These are phyloP conservation scores for Coleophoma cylindrospora DNA, from an alignment of 2,329 filamentous ascomycete species.

Conservation along the genomic window DNA sequence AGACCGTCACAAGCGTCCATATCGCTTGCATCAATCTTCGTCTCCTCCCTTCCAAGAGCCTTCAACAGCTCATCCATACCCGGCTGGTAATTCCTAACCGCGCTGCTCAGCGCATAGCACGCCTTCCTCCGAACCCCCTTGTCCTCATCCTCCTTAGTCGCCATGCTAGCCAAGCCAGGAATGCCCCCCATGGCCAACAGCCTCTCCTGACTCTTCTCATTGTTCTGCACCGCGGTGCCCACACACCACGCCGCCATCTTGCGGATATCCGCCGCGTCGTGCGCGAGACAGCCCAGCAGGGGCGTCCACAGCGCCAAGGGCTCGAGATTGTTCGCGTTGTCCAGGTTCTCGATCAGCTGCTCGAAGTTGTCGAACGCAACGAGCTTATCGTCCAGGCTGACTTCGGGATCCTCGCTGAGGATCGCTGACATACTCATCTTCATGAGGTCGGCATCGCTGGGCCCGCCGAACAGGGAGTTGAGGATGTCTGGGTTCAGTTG, in stretches of 20 bases:
- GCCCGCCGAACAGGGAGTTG: slow-evolving; percentile 72
- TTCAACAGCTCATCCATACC: slow-evolving; percentile 65
- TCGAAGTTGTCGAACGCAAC: slow-evolving; percentile 93
- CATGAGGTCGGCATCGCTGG: slow-evolving; percentile 91
- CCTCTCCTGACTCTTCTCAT: slow-evolving; percentile 76
- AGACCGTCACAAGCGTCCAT: slow-evolving; percentile 83
- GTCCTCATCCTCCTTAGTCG: slow-evolving; percentile 52
- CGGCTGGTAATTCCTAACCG: slow-evolving; percentile 84
- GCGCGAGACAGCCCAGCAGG: slow-evolving; percentile 64
- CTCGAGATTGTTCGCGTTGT: slow-evolving; percentile 94
- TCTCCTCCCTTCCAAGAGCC: slow-evolving; percentile 50
- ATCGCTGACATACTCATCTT: slow-evolving; percentile 75
- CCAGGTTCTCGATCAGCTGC: slow-evolving; percentile 84
- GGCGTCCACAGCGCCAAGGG: slow-evolving; percentile 77
- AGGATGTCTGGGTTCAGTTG: slow-evolving; percentile 66
- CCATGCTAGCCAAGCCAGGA: slow-evolving; percentile 62
- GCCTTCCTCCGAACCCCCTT: slow-evolving; percentile 76
- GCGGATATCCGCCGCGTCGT: slow-evolving; percentile 67
- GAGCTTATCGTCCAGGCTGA: slow-evolving; percentile 70
- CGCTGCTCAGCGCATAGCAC: slow-evolving; percentile 81
- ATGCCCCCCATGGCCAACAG: slow-evolving; percentile 60
- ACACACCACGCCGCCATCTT: slow-evolving; percentile 91
- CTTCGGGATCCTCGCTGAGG: slow-evolving; percentile 51
- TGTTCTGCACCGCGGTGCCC: slow-evolving; percentile 95
- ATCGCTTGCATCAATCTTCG: slow-evolving; percentile 70